Evolutionary conservation across 2,329 filamentous ascomycete genomes (phyloP), one percentile per base, ranked within the genome.

Genomic region (Stagonosporopsis chrysanthemi): DNA sequence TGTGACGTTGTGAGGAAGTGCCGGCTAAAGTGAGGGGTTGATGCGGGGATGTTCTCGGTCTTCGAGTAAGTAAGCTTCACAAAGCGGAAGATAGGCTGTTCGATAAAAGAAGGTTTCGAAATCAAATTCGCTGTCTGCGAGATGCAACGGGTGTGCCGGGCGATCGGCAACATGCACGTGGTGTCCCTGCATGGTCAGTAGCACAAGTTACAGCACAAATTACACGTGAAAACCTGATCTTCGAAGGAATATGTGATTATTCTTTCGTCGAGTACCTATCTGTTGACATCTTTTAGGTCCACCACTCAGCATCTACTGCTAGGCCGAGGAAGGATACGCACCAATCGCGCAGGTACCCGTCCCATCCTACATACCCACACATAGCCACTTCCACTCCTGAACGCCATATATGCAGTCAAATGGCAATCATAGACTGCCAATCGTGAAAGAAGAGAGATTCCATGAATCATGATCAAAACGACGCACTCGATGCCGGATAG

Each of bases 371-470:
- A 38, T 42, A 46, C 24, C 48, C 48, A 48, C 24, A 47, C 43
- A 24, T 40, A 39, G 29, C 39, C 26, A 38, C 49, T 31, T 29
- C 31, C 23, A 29, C 38, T 49, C 49, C 54, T 39, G 22, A 52
- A 57, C 54, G 54, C 54, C 54, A 33, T 44, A 40, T 44, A 57
- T 57, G 54, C 48, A 57, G 56, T 49, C 50, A 49, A 54, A 49
- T 28, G 40, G 45, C 49, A 19, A 53, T 46, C 40, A 44, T 23
- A 49, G 35, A 52, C 45, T 50, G 41, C 40, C 56, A 29, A 38
- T 50, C 35, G 29, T 53, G 36, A 53, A 41, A 45, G 50, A 53
- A 44, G 35, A 56, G 42, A 41, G 33, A 39, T 29, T 24, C 40
- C 50, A 42, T 53, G 28, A 50, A 23, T 46, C 50, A 46, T 57